phyloP scores from a whole-genome alignment of 2,329 filamentous ascomycete genomes.

The Epichloe scottii region DNA sequence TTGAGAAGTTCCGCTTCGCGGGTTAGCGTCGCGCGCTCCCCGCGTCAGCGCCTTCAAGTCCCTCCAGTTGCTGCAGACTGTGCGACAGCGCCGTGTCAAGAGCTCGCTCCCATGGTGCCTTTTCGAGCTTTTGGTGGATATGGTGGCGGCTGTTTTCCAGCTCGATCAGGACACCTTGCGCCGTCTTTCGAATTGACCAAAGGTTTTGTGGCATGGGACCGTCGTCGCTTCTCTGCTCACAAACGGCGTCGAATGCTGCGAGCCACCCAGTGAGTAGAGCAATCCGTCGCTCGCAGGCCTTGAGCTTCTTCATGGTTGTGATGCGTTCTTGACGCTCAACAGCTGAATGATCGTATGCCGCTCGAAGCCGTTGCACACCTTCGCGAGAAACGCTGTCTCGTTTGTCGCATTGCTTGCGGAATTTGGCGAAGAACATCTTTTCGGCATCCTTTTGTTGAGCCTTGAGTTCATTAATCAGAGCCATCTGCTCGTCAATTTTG shows the following conservation, averaged over 20 bases:
- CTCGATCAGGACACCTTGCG: conserved; percentile 77
- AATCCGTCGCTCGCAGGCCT: conserved; percentile 74
- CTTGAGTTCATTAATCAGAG: conserved; percentile 90
- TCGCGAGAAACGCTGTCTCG: conserved; percentile 64
- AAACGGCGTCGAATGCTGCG: conserved; percentile 75
- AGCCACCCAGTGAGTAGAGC: conserved; percentile 84
- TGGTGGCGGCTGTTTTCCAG: conserved; percentile 84
- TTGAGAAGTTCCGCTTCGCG: conserved; percentile 82
- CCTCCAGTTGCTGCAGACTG: conserved; percentile 65
- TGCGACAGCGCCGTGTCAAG: conserved; percentile 83
- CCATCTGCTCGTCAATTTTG: conserved; percentile 98
- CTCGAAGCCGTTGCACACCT: conserved; percentile 65
- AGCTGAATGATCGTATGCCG: conserved; percentile 70
- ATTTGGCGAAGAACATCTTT: conserved; percentile 69
- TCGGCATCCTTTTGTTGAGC: conserved; percentile 87
- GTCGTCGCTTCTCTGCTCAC: conserved; percentile 42
- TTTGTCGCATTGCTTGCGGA: conserved; percentile 83
- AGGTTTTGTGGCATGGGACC: conserved; percentile 57
- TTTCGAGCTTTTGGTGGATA: conserved; percentile 71
- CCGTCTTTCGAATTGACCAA: conserved; percentile 69
- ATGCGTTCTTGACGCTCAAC: conserved; percentile 68
- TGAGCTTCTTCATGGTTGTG: conserved; percentile 67
- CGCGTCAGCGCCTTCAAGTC: conserved; percentile 33
- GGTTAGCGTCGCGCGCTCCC: conserved; percentile 58
- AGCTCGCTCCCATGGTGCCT: conserved; percentile 73